A percentile compares a stretch with the other conserved stretches of the same genome.
phyloP scores from a whole-genome alignment of 2,329 filamentous ascomycete genomes.

The Neofusicoccum kwambonambiense region DNA sequence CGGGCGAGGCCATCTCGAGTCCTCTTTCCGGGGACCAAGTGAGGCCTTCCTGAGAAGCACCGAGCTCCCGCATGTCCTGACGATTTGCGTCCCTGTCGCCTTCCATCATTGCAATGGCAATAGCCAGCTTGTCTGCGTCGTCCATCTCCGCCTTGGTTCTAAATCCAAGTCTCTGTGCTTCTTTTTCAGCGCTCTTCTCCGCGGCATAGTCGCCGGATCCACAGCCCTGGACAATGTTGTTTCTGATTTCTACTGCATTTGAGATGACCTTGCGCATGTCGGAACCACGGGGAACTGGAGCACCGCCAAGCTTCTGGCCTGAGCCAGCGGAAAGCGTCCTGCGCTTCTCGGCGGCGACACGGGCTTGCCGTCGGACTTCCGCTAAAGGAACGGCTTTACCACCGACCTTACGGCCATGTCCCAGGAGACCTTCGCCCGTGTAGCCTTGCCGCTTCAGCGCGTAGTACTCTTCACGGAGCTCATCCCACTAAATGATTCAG shows the following conservation, averaged over 20 bases:
- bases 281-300: constrained; percentile 54
- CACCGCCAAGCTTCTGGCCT: constrained; percentile 72
- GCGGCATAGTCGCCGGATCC: constrained; percentile 68
- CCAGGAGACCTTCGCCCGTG: constrained; percentile 85
- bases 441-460: constrained; percentile 77
- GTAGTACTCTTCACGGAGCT: constrained; percentile 82
- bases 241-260: constrained; percentile 64
- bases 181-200: constrained; percentile 64
- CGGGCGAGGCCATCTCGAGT: constrained; percentile 34
- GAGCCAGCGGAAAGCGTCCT: constrained; percentile 58
- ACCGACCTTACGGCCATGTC: constrained; percentile 71
- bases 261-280: constrained; percentile 73
- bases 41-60: constrained; percentile 33
- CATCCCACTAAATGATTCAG: constrained; percentile 62
- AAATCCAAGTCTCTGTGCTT: constrained; percentile 67
- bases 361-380: constrained; percentile 73
- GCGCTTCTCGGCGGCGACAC: constrained; percentile 71
- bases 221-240: constrained; percentile 70
- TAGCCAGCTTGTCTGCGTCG: constrained; percentile 82
- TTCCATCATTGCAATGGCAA: constrained; percentile 82
- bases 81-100: constrained; percentile 71
- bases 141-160: constrained; percentile 83
- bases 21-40: constrained; percentile 38
- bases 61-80: constrained; percentile 51
- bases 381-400: constrained; percentile 62